Conservation (phyloP, 768 basidiomycete genomes). For the Tremella fuciformis region DNA sequence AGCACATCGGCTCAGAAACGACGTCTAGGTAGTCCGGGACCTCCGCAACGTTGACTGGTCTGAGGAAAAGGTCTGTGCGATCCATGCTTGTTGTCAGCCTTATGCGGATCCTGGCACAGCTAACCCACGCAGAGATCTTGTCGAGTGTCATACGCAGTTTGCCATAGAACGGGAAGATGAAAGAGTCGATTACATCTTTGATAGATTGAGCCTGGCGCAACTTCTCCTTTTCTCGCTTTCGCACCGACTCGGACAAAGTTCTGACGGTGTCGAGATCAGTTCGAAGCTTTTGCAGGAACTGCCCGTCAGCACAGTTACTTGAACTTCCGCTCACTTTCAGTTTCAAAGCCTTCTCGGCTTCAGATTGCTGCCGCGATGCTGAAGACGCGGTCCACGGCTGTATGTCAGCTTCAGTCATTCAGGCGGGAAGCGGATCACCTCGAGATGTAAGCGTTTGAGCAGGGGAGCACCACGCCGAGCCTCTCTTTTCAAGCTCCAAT, state of each 20-base stretch:
- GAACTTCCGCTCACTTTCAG: conserved; percentile 62
- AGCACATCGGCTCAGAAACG: conserved; percentile 88
- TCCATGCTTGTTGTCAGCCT: conserved; percentile 60
- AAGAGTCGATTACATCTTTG: conserved; percentile 62
- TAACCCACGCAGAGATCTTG: conserved; percentile 65
- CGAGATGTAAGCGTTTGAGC: conserved; percentile 85
- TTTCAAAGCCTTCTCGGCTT: conserved; percentile 77
- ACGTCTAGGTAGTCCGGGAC: conserved; percentile 87
- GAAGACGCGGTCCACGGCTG: conserved; percentile 86
- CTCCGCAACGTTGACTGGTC: conserved; percentile 72
- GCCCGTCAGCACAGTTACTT: conserved; percentile 14
- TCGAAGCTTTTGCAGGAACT: conserved; percentile 64
- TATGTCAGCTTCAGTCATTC: conserved; percentile 9
- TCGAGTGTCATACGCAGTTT: conserved; percentile 66
- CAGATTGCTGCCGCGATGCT: conserved; percentile 62
- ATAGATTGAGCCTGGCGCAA: conserved; percentile 62
- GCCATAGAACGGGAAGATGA: conserved; percentile 67
- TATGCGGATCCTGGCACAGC: background rate
- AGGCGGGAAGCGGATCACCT: conserved; percentile 54
- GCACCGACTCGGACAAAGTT: conserved; percentile 63
- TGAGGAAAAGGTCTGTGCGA: conserved; percentile 66
- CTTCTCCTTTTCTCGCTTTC: conserved; percentile 80
- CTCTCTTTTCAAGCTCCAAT: conserved; percentile 97
- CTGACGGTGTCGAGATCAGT: conserved; percentile 74
- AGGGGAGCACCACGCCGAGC: conserved; percentile 88